Base-by-base conservation (phyloP, 2,329 filamentous ascomycete species). In the Laburnicola sp. region DNA sequence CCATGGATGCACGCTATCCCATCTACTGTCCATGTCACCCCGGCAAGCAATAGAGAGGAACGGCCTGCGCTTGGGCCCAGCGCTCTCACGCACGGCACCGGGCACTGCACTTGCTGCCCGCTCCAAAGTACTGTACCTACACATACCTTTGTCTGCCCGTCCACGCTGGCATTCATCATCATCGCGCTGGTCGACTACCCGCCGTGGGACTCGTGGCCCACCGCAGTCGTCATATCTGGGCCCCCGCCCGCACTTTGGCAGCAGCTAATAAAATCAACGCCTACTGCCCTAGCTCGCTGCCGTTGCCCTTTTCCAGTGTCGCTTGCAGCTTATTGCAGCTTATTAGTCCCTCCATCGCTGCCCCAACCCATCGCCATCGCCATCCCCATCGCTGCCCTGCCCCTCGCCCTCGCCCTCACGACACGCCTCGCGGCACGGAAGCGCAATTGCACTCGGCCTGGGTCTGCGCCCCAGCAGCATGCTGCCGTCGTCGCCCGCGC, bases 381-480 rank as follows among this genome's bases (percentile, higher is more conserved):
- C 16, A 21, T 11, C 27, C 31, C 34, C 32, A n/a, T 27, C 25
- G 11, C 36, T 44, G 21, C 39, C 45, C 32, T 37, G 32, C 35
- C 39, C 43, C 50, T 26, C 52, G 43, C 49, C 35, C 16, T 8
- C 41, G 11, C 45, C 26, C 5, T 32, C 40, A 22, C 46, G 21
- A 25, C 5, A 49, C 56, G 46, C 50, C 50, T 35, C 26, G 48
- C 48, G 48, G 46, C 41, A 48, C 31, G 28, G 35, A n/a, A 36
- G 25, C 40, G 40, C 48, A 47, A 49, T 50, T 53, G 38, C 45
- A 42, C 26, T n/a, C 26, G 30, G 21, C 6, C 43, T 39, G 10
- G 26, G 22, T 44, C 39, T 23, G 37, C 43, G 26, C 40, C 53
- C 44, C 47, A 51, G 53, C 68, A 71, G 60, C 26, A 72, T 71